Evolutionary conservation across 169 alveolate genomes (phyloP).

Genomic region (Babesia ovis): DNA sequence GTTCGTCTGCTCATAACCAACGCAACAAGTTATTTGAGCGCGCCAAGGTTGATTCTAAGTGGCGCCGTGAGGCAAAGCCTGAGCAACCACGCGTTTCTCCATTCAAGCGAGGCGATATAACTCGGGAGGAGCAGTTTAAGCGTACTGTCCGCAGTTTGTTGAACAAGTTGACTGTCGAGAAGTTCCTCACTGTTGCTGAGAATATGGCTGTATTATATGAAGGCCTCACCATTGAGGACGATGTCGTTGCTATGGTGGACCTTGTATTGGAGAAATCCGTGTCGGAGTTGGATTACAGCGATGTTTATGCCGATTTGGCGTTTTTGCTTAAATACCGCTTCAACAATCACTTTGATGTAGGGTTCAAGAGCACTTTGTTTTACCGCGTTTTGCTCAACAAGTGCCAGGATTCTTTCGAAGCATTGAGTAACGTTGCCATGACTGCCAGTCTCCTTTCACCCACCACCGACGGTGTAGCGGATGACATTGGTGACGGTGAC

Average conservation of each 20-base stretch:
- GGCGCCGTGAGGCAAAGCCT: slow-evolving; percentile 42
- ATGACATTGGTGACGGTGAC: slow-evolving; percentile 30
- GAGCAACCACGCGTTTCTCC: slow-evolving; percentile 18
- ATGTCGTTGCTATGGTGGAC: slow-evolving; percentile 77
- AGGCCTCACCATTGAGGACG: slow-evolving; percentile 68
- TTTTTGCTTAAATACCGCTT: slow-evolving; percentile 64
- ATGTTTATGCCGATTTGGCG: slow-evolving; percentile 89
- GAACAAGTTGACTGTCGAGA: slow-evolving; percentile 88
- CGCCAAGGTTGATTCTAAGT: slow-evolving; percentile 28
- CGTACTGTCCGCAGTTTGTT: slow-evolving; percentile 81
- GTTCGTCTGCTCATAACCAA: neutral
- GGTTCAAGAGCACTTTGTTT: slow-evolving; percentile 45
- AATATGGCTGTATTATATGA: slow-evolving; percentile 79
- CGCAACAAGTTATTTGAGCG: slow-evolving; percentile 9
- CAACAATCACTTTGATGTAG: slow-evolving; percentile 62
- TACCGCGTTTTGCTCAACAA: slow-evolving; percentile 48
- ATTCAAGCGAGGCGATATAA: slow-evolving; percentile 57
- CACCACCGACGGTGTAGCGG: neutral
- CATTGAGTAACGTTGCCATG: slow-evolving; percentile 24
- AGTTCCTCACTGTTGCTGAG: slow-evolving; percentile 84
- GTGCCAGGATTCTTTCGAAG: slow-evolving; percentile 65
- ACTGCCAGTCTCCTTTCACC: neutral
- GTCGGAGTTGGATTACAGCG: slow-evolving; percentile 88
- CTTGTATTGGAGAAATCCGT: slow-evolving; percentile 84
- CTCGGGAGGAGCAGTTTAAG: slow-evolving; percentile 75